phyloP scores from a whole-genome alignment of 75 land plant species.

The Ceratopteris richardii region DNA sequence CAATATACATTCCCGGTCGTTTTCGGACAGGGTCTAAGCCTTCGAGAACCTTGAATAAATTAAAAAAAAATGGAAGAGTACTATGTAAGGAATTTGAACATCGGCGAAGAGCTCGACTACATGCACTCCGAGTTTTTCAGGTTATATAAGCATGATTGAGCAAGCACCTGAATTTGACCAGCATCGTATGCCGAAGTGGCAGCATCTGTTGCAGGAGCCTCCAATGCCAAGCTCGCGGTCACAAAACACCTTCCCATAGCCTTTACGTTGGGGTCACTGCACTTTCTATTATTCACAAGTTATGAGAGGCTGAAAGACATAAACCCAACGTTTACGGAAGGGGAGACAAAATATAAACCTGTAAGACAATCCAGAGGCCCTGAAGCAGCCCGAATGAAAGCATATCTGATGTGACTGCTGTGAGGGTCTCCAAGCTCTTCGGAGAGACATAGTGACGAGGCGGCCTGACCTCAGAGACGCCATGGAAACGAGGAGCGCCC shows the following conservation, averaged over 20 bases:
- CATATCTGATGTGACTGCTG: too few species aligned
- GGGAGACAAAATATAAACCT: too few species aligned
- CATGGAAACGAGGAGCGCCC: too few species aligned
- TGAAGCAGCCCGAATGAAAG: too few species aligned
- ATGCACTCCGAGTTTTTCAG: not conserved
- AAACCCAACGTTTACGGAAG: too few species aligned
- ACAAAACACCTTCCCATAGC: constrained; percentile 25
- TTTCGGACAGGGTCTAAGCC: constrained; percentile 94
- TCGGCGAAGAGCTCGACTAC: not conserved
- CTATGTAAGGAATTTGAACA: not conserved
- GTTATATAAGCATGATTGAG: not conserved
- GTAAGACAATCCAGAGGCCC: too few species aligned
- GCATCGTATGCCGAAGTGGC: constrained; percentile 61
- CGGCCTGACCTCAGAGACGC: too few species aligned
- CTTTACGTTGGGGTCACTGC: too few species aligned
- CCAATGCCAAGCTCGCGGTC: constrained; percentile 37
- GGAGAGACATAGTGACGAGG: too few species aligned
- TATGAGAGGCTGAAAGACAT: too few species aligned
- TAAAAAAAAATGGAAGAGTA: not conserved
- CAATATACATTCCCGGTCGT: constrained; percentile 98
- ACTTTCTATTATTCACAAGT: too few species aligned
- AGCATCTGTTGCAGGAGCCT: constrained; percentile 38
- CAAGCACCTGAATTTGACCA: constrained; percentile 80
- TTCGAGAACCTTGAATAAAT: constrained; percentile 63
- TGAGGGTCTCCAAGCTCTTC: too few species aligned